These are phyloP conservation scores for Lithohypha guttulata DNA, from an alignment of 2,329 filamentous ascomycete species.

Conservation along the genomic window DNA sequence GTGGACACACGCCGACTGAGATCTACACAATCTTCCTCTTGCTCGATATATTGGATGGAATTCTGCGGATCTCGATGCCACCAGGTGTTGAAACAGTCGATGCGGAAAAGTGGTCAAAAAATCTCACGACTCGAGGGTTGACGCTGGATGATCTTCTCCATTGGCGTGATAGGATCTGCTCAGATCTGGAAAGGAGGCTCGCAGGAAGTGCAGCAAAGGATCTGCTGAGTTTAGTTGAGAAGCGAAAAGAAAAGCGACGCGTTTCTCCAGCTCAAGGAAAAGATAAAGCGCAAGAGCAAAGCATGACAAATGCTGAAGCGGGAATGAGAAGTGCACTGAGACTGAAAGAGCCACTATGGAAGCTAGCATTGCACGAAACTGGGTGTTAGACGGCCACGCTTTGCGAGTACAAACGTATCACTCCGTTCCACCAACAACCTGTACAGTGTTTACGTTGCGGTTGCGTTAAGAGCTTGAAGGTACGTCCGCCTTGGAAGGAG, in stretches of 20 bases:
- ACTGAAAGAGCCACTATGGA: slow-evolving; percentile 8
- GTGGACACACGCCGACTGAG: slow-evolving; percentile 11
- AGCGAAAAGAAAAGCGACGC: neutral
- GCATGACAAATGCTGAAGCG: slow-evolving; percentile 3
- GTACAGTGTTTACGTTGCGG: too few relatives aligned
- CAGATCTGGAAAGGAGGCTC: slow-evolving; percentile 8
- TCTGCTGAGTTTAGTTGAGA: slow-evolving; percentile 9
- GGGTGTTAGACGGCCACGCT: too few relatives aligned
- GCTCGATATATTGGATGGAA: slow-evolving; percentile 10
- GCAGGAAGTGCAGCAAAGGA: slow-evolving; percentile 9
- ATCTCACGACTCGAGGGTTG: slow-evolving; percentile 8
- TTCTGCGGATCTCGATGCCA: slow-evolving; percentile 5
- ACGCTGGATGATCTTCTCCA: slow-evolving; percentile 2
- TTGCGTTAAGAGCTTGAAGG: too few relatives aligned
- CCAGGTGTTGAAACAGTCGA: slow-evolving; percentile 1
- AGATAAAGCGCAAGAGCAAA: neutral
- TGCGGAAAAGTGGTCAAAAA: slow-evolving; percentile 1
- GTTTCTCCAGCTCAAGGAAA: neutral
- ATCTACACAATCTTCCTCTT: slow-evolving; percentile 12
- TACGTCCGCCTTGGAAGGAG: too few relatives aligned
- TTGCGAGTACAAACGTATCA: too few relatives aligned
- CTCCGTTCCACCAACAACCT: too few relatives aligned
- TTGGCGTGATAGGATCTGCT: slow-evolving; percentile 9
- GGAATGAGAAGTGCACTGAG: slow-evolving; percentile 9
- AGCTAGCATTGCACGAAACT: slow-evolving; percentile 6